Evolutionary conservation across 2,329 filamentous ascomycete genomes (phyloP).

Genomic region (Microcyclospora tardicrescens): DNA sequence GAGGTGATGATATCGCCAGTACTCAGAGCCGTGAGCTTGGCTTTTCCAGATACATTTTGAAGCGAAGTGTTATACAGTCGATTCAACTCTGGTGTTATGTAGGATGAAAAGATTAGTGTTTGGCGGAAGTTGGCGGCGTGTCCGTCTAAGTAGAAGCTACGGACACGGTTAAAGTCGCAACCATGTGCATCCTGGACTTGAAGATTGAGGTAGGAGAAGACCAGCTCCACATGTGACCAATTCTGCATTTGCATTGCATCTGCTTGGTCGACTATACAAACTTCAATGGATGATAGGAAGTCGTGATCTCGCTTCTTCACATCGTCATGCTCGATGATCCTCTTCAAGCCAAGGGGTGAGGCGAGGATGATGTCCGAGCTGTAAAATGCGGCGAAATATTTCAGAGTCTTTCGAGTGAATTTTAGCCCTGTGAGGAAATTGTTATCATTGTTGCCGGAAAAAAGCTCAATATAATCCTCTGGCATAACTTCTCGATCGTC

Average conservation of each 20-base stretch:
- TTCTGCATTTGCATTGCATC: slow-evolving; percentile 96
- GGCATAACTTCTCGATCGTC: slow-evolving; percentile 56
- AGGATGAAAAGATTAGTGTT: slow-evolving; percentile 68
- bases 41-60: slow-evolving; percentile 67
- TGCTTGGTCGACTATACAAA: slow-evolving; percentile 81
- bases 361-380: slow-evolving; percentile 90
- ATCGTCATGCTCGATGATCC: slow-evolving; percentile 72
- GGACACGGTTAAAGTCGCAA: slow-evolving; percentile 83
- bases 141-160: slow-evolving; percentile 85
- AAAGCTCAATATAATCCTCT: slow-evolving; percentile 77
- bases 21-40: slow-evolving; percentile 57
- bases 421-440: slow-evolving; percentile 95
- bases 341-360: slow-evolving; percentile 76
- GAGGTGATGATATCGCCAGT: slow-evolving; percentile 51
- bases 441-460: slow-evolving; percentile 91
- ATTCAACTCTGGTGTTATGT: slow-evolving; percentile 79
- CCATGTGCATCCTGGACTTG: slow-evolving; percentile 72
- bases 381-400: slow-evolving; percentile 91
- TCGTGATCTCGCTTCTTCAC: slow-evolving; percentile 65
- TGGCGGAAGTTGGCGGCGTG: slow-evolving; percentile 72
- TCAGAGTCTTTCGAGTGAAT: slow-evolving; percentile 90
- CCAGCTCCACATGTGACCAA: slow-evolving; percentile 89
- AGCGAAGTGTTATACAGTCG: slow-evolving; percentile 63
- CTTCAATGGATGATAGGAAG: slow-evolving; percentile 85
- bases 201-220: slow-evolving; percentile 82